Conservation (phyloP, 768 basidiomycete genomes). For the Sistotremastrum niveocremeum region DNA sequence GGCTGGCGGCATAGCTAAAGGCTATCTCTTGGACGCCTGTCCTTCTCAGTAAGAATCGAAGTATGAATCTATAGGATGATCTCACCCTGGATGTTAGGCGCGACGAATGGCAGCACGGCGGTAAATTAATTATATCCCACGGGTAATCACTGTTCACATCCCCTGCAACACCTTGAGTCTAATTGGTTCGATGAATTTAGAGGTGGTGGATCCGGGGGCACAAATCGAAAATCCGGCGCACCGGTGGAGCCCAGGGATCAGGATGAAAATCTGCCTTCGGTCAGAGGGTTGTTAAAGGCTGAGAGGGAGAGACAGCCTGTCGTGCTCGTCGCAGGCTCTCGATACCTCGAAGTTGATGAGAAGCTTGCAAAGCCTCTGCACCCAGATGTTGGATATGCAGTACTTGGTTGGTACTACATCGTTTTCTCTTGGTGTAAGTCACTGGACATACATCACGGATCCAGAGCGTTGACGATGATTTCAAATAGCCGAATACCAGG, state of each 20-base stretch:
- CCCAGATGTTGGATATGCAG: slow-evolving; percentile 21
- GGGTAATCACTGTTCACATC: slow-evolving; percentile 36
- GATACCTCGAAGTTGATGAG: slow-evolving; percentile 25
- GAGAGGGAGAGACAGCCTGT: slow-evolving; percentile 42
- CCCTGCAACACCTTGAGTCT: neutral
- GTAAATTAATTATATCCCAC: slow-evolving; percentile 69
- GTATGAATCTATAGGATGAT: slow-evolving; percentile 6
- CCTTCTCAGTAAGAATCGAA: slow-evolving; percentile 40
- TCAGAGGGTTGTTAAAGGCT: slow-evolving; percentile 52
- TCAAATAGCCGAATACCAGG: slow-evolving; percentile 3
- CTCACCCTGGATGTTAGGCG: slow-evolving; percentile 30
- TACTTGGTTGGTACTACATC: slow-evolving; percentile 63
- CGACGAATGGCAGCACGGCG: slow-evolving; percentile 50
- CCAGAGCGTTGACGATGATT: slow-evolving; percentile 1
- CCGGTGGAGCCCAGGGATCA: slow-evolving; percentile 43
- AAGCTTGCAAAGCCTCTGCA: too few relatives aligned
- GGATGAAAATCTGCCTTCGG: slow-evolving; percentile 51
- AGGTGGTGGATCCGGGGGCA: slow-evolving; percentile 39
- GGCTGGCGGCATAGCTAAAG: slow-evolving; percentile 43
- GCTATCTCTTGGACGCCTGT: slow-evolving; percentile 65
- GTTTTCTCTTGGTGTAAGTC: slow-evolving; percentile 54
- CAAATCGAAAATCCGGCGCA: slow-evolving; percentile 44
- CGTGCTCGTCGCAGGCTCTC: slow-evolving; percentile 60
- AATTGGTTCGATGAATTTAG: neutral
- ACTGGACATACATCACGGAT: slow-evolving; percentile 1